These are phyloP conservation scores for Guadua angustifolia DNA, from an alignment of 176 grass and related monocot genomes.

Conservation along the genomic window DNA sequence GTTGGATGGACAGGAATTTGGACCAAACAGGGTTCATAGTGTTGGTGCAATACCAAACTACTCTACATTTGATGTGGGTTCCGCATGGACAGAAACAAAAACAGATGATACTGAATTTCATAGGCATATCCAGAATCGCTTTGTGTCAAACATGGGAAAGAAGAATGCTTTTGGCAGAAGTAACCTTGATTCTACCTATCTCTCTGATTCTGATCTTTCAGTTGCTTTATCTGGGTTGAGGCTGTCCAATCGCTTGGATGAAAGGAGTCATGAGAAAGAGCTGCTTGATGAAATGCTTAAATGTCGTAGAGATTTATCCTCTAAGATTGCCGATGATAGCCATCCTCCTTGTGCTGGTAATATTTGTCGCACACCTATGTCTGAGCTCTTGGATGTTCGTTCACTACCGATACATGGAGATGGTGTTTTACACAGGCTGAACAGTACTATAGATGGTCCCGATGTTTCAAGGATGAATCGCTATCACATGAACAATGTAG, in stretches of 20 bases:
- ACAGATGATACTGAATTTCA: constrained; percentile 35
- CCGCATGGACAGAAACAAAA: constrained; percentile 38
- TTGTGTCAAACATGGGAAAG: constrained; percentile 45
- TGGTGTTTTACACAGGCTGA: constrained; percentile 52
- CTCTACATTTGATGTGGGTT: constrained; percentile 26
- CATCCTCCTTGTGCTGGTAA: constrained; percentile 18
- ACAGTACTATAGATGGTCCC: constrained; percentile 35
- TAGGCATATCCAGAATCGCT: constrained; percentile 33
- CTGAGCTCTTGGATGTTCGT: constrained; percentile 32
- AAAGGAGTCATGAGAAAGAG: constrained; percentile 45
- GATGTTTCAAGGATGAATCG: constrained; percentile 42
- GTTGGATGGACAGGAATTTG: constrained; percentile 47
- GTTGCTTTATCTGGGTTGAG: constrained; percentile 52
- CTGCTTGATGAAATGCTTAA: constrained; percentile 45
- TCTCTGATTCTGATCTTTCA: constrained; percentile 49
- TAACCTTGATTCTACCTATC: constrained; percentile 27
- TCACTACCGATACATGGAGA: constrained; percentile 11
- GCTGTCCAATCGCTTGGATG: constrained; percentile 45
- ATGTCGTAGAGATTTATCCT: constrained; percentile 3
- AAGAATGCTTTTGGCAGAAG: constrained; percentile 44
- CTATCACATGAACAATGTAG: constrained; percentile 42
- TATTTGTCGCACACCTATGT: constrained; percentile 24
- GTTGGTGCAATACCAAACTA: constrained; percentile 29
- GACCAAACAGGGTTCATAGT: constrained; percentile 24
- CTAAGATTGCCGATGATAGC: constrained; percentile 38